Evolutionary conservation across 441 rosid genomes (phyloP), one percentile per base, ranked within the genome.

Genomic region (Jatropha multifida): DNA sequence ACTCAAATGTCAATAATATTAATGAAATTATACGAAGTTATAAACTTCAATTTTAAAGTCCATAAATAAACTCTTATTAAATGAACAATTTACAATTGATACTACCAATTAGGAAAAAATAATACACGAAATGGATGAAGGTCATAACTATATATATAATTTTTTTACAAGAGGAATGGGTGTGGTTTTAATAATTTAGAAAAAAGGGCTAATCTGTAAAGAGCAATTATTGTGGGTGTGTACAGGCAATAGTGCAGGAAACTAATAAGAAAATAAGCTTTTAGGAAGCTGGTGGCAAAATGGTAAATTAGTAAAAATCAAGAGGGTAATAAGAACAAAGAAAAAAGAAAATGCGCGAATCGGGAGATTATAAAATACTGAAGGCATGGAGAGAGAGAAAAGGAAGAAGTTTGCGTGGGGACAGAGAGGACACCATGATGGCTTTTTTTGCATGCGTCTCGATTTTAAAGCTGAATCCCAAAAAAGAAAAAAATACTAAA

Each of bases 361-460:
- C 49, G 81, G 84, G 84, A 75, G 80, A 81, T 81, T 86, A 85
- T 65, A 52, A 83, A 87, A 80, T 74, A 86, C 74, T 17, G 60
- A 76, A 83, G 71, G 85, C 82, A 84, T 72, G 62, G 63, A 46
- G 51, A 46, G 65, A 38, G 76, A 56, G 76, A 23, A 80, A 74
- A 82, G 67, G 76, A 61, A 75, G 23, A 1, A n/a, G 76, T 54
- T 84, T 83, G 94, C 90, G 90, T 84, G 61, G 88, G 86, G 88
- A 65, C 90, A 87, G 79, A 81, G 89, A 88, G 86, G 87, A 82
- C 97, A 91, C 81, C 83, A 93, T 93, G 81, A 90, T 90, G 88
- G 82, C 78, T 77, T 83, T 81, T 78, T 32, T 83, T 86, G 98
- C 98, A 91, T 89, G 98, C 98, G 95, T 82, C 90, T 88, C 85